Evolutionary conservation across 305 asterid species (phyloP), one percentile per base, ranked within the genome.

Genomic region (Ilex paraguariensis): DNA sequence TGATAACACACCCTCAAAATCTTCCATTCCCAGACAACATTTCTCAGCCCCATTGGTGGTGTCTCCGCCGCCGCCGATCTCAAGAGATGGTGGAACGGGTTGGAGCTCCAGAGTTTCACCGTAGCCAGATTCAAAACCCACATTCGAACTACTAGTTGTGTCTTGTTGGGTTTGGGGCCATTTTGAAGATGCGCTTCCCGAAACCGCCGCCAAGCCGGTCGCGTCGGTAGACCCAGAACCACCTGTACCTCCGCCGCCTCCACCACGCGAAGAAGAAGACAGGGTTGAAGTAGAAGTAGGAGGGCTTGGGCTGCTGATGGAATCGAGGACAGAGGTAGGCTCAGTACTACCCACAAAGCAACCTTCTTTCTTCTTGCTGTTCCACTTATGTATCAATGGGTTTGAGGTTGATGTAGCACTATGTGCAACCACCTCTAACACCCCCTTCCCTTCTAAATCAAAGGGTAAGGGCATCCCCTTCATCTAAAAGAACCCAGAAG

Each of bases 401-500:
- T 46, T 46, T 46, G 69, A 71, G 33, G 84, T 28, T 55, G 17
- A 57, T 11, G 55, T 15, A 33, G 16, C 15, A 33, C 58, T 64
- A 63, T 54, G 72, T 66, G 66, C 66, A 10, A 77, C 69, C 42
- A 81, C 12, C 32, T 79, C 82, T 44, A 81, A 70, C 74, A 79
- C 88, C 95, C 91, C 95, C 84, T 90, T 81, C 86, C 95, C 94
- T 86, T 87, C 75, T 79, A 83, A 84, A 69, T 83, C 88, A 79
- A 84, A 85, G 92, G 97, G 84, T 63, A 84, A 87, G 97, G 96
- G 97, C 94, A 85, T 87, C 81, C 87, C 90, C 95, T 83, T 91
- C 92, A 83, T 89, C 83, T 79, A 77, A 71, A 53, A 56, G 75
- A 63, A 67, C 73, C 72, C 77, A 67, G 30, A 68, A 69, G 56